Evolutionary conservation across 208 protist genomes (phyloP).

Genomic region (Entamoeba moshkovskii): DNA sequence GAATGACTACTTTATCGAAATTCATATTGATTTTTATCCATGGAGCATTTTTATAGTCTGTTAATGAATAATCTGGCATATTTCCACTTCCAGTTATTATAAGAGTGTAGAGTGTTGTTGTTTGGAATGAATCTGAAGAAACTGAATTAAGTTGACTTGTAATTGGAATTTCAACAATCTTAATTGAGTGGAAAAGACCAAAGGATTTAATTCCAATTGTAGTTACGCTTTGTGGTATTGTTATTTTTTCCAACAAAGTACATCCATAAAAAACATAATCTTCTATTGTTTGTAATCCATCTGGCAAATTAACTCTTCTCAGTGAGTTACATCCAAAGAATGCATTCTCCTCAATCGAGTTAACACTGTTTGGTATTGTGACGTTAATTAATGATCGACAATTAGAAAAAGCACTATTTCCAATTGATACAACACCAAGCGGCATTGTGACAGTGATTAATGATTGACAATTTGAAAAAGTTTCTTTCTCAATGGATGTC

Average conservation of each 20-base stretch:
- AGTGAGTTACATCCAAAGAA: background rate
- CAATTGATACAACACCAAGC: background rate
- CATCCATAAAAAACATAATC: background rate
- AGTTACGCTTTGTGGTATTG: background rate
- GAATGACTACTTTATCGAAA: too few species aligned
- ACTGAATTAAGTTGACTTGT: too few species aligned
- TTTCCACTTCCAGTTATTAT: too few species aligned
- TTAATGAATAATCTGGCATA: too few species aligned
- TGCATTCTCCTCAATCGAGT: background rate
- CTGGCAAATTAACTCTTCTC: background rate
- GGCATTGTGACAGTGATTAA: background rate
- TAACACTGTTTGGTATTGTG: background rate
- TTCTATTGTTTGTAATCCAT: background rate
- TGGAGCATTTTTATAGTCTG: too few species aligned
- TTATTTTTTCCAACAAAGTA: background rate
- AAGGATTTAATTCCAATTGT: background rate
- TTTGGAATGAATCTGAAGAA: too few species aligned
- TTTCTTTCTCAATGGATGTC: too few species aligned
- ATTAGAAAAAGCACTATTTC: background rate
- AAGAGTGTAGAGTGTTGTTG: too few species aligned
- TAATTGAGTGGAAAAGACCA: too few species aligned
- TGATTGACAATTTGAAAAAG: background rate
- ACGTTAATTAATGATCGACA: background rate
- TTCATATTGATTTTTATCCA: too few species aligned
- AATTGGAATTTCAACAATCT: too few species aligned